These are phyloP conservation scores for Clavispora phyllophila DNA, from an alignment of 805 yeast species.

Conservation along the genomic window DNA sequence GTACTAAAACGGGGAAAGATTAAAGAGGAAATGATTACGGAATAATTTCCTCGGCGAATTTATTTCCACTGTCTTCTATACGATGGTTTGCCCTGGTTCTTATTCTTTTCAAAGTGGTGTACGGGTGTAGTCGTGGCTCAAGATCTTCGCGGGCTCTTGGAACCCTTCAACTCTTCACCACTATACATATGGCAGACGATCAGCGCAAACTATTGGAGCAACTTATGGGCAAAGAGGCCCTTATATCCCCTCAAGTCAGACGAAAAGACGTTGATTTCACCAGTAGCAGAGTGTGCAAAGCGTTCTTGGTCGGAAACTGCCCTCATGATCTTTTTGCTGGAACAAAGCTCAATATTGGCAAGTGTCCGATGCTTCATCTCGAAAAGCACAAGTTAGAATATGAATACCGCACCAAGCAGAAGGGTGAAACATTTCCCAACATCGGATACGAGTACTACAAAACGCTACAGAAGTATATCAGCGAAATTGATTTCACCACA, in stretches of 20 bases:
- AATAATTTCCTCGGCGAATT: no score
- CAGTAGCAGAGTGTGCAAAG: conserved; percentile 60
- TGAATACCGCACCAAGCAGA: conserved; percentile 42
- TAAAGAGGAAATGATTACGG: no score
- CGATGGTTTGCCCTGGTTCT: no score
- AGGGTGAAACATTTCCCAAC: conserved; percentile 43
- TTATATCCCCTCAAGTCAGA: conserved; percentile 28
- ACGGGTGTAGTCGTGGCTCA: no score
- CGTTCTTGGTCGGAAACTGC: conserved; percentile 80
- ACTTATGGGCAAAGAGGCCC: conserved; percentile 66
- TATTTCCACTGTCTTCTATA: no score
- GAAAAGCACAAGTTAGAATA: conserved; percentile 72
- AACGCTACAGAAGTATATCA: conserved; percentile 51
- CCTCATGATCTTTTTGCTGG: conserved; percentile 79
- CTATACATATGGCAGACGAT: conserved; percentile 65
- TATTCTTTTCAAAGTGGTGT: no score
- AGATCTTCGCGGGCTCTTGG: no score
- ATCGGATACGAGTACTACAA: conserved; percentile 46
- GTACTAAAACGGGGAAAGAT: no score
- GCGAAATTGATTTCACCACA: conserved; percentile 64
- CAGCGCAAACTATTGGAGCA: conserved; percentile 74
- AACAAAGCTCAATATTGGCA: conserved; percentile 79
- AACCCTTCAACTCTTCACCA: no score
- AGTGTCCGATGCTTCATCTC: conserved; percentile 70
- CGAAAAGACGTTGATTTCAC: conserved; percentile 39